These are phyloP conservation scores for Sonneratia caseolaris DNA, from an alignment of 345 rosid species.

Conservation along the genomic window DNA sequence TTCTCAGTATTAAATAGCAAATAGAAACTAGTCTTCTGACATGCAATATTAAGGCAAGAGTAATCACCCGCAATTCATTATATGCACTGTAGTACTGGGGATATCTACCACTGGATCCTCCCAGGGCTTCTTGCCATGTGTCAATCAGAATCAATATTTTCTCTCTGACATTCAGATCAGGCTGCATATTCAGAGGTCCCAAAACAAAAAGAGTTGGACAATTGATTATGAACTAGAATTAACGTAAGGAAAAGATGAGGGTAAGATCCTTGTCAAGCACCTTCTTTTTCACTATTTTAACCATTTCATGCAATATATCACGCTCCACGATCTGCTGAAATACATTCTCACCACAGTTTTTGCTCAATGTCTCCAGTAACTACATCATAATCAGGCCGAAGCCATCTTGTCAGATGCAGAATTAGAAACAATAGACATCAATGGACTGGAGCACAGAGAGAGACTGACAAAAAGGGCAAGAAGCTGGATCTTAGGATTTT, in stretches of 20 bases:
- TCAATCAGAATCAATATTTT: slow-evolving; percentile 63
- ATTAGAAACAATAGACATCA: neutral
- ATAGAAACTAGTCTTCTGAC: neutral
- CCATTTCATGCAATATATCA: slow-evolving; percentile 90
- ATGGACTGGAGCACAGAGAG: neutral
- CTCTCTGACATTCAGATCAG: slow-evolving; percentile 84
- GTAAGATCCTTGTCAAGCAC: slow-evolving; percentile 22
- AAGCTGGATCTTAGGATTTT: slow-evolving; percentile 78
- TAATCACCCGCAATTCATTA: slow-evolving; percentile 40
- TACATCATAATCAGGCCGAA: slow-evolving; percentile 10
- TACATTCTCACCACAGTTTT: slow-evolving; percentile 83
- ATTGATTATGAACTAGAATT: neutral
- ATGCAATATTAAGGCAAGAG: neutral
- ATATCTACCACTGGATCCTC: slow-evolving; percentile 67
- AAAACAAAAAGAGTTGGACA: neutral
- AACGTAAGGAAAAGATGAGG: slow-evolving; percentile 5
- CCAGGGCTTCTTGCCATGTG: slow-evolving; percentile 75
- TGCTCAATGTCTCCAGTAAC: slow-evolving; percentile 92
- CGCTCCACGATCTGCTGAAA: slow-evolving; percentile 87
- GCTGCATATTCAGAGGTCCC: slow-evolving; percentile 40
- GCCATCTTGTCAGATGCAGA: neutral
- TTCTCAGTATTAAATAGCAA: neutral
- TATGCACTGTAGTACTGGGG: slow-evolving; percentile 84
- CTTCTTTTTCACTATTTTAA: slow-evolving; percentile 95
- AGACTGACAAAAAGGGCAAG: slow-evolving; percentile 81